phyloP scores from a whole-genome alignment of 1,139 yeast species.

The Nakaseomyces uthaithaninus region DNA sequence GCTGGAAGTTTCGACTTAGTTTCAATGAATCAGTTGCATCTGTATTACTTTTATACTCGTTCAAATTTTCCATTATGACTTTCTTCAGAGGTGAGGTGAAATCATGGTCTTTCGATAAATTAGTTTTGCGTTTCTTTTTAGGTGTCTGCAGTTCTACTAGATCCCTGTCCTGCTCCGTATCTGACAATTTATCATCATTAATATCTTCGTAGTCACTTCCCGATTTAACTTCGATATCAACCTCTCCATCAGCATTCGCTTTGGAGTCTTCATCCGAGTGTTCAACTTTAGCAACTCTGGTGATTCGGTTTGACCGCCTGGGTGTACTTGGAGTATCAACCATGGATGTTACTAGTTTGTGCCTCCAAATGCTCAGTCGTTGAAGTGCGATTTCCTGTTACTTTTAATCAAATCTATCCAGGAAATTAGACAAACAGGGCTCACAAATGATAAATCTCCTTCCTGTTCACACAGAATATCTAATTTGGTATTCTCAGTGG shows the following conservation, averaged over 20 bases:
- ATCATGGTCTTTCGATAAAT: constrained; percentile 11
- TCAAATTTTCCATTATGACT: constrained; percentile 19
- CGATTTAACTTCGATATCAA: constrained; percentile 1
- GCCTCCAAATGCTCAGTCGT: too few species aligned
- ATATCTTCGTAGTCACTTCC: not conserved
- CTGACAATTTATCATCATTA: not conserved
- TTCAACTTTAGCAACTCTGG: not conserved
- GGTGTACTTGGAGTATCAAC: constrained; percentile 7
- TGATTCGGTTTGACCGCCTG: constrained; percentile 2
- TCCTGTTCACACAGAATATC: too few species aligned
- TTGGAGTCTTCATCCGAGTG: constrained; percentile 8
- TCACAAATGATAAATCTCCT: too few species aligned
- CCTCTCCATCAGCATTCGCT: constrained; percentile 7
- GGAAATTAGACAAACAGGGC: too few species aligned
- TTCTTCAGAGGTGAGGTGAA: constrained; percentile 27
- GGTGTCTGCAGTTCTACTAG: constrained; percentile 4
- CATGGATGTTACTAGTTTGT: constrained; percentile 16
- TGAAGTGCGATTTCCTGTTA: too few species aligned
- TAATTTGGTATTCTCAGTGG: too few species aligned
- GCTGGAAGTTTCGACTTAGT: constrained; percentile 30
- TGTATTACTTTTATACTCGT: constrained; percentile 17
- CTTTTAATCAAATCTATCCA: too few species aligned
- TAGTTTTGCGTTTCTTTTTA: not conserved
- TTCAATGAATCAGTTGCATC: constrained; percentile 22
- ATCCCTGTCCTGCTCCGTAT: not conserved